Conservation (phyloP, 2,329 filamentous ascomycete genomes). For the Sclerotinia glacialis region DNA sequence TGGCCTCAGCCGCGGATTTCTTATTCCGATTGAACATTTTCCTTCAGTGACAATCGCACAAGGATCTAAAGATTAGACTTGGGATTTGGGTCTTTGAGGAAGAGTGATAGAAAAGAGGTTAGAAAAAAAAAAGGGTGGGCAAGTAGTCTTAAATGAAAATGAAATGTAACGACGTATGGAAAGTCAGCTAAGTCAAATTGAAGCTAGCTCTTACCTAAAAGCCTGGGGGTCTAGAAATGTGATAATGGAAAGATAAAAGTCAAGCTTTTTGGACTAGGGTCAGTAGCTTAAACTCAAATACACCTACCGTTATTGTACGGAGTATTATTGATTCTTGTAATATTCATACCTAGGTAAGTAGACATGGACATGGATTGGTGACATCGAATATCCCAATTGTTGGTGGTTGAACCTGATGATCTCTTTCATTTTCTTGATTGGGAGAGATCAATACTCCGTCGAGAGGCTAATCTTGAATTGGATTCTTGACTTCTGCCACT, state of each 20-base stretch:
- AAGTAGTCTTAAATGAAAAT: slow-evolving; percentile 1
- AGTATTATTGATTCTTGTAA: too few relatives aligned
- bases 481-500: background rate
- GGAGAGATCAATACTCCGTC: background rate
- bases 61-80: background rate
- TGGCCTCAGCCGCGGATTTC: slow-evolving; percentile 9
- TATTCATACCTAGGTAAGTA: background rate
- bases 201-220: background rate
- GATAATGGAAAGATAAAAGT: background rate
- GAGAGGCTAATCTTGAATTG: too few relatives aligned
- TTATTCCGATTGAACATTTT: slow-evolving; percentile 28
- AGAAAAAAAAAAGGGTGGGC: background rate
- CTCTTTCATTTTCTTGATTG: background rate
- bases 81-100: background rate
- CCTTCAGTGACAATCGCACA: background rate
- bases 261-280: slow-evolving; percentile 1
- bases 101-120: background rate
- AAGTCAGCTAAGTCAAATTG: background rate
- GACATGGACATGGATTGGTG: background rate
- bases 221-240: background rate
- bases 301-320: background rate
- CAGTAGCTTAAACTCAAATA: background rate
- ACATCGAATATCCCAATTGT: background rate
- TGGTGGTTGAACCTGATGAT: slow-evolving; percentile 9
- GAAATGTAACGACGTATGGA: background rate